Evolutionary conservation across 2,329 filamentous ascomycete genomes (phyloP).

Genomic region (Colletotrichum sublineola): DNA sequence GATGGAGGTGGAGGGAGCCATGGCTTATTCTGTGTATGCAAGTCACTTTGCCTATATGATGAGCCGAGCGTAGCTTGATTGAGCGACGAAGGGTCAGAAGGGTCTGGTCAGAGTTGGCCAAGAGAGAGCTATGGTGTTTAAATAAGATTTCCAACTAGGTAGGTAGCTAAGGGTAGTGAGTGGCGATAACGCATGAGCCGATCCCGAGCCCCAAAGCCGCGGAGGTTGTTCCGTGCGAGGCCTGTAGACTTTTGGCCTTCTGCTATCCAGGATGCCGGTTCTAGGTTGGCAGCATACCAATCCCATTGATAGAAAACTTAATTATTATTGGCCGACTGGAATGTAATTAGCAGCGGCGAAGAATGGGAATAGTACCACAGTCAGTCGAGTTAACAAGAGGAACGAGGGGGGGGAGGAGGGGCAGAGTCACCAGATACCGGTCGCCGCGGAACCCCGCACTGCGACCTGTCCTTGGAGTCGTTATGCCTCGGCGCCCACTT

Average conservation of each 20-base stretch:
- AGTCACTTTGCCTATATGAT: not conserved
- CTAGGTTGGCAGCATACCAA: not conserved
- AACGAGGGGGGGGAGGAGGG: not conserved
- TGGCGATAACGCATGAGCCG: not conserved
- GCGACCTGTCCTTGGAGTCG: not conserved
- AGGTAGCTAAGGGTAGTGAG: not conserved
- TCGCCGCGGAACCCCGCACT: constrained; percentile 36
- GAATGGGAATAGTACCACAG: not conserved
- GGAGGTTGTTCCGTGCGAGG: not conserved
- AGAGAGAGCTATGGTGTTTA: not conserved
- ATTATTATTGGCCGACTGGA: not conserved
- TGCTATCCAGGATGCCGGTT: not conserved
- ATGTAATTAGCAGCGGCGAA: not conserved
- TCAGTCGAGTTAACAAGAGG: not conserved
- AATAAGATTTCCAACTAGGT: not conserved
- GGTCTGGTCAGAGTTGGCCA: not conserved
- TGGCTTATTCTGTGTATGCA: not conserved
- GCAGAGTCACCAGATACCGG: not conserved
- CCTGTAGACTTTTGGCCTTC: not conserved
- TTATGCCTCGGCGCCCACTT: constrained; percentile 31
- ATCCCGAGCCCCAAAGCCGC: not conserved
- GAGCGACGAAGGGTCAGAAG: not conserved
- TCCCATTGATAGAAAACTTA: not conserved
- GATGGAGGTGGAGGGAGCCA: constrained; percentile 26
- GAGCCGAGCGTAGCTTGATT: not conserved